Base-by-base conservation (phyloP, 1,139 yeast species). In the Pichia cactophila region DNA sequence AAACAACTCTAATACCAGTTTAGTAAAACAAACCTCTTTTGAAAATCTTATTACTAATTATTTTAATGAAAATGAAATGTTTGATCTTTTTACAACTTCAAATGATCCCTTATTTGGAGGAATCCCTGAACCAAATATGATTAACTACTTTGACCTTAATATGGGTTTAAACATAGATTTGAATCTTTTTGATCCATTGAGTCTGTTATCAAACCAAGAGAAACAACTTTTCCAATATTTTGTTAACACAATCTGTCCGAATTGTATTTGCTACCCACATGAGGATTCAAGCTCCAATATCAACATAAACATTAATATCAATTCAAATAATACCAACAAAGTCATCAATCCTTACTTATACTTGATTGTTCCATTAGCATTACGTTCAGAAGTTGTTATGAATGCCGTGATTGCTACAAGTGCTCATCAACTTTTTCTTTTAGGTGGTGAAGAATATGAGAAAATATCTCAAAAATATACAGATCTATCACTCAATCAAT, bases 301-400 rank as follows among this genome's bases (percentile, higher is more conserved):
- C 29, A 10, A 20, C 11, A 50, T 55, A 44, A 35, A 16, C 12
- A 16, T 35, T 9, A 35, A 35, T 35, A 35, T 35, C 16, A 31
- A 31, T 14, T 31, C 35, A 5, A 31, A 31, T 12, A 5, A 12
- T 35, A 35, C 51, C 56, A 26, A 54, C 58, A 9, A 61, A 65
- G n/a, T 62, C 42, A 45, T 60, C 17, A 70, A 70, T 45, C 74
- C 74, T 1, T 70, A 69, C 50, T 55, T 69, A 23, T 61, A 67
- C 44, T 54, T 69, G 31, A 60, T 70, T 10, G 68, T 66, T 0
- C 74, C 74, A 5, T 54, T 69, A 42, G 68, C 72, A 0, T 55
- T 59, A 33, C 55, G 57, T 26, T 69, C 71, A 0, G 51, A 56
- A 23, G 56, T 69, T 26, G 61, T 70, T 5, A 61, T 64, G 61